Evolutionary conservation across 2,329 filamentous ascomycete species (phyloP), one percentile per base, ranked within the genome.

Genomic region (Nothophaeocryptopus gaeumannii): DNA sequence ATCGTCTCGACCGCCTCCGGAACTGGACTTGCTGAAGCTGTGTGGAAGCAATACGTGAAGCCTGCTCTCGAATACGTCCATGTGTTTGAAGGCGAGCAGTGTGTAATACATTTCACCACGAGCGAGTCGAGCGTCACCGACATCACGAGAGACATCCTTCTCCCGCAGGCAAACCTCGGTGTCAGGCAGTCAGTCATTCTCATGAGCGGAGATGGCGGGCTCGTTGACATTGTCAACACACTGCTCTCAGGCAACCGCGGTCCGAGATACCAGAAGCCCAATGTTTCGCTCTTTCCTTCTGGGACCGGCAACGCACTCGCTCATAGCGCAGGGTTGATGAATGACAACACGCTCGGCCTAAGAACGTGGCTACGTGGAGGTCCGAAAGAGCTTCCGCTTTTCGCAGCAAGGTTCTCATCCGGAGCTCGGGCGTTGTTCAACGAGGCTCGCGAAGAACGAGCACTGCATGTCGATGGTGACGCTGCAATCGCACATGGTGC

Each of bases 141-240:
- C 1, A 81, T 95, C 45, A 80, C 85, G 0, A 71, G 62, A 43
- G 59, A 65, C 34, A 62, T 68, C 15, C 71, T 84, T 54, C 68
- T 80, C 10, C 70, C 74, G 2, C 64, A 66, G 33, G 81, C 81
- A 11, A 75, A 74, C 49, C 47, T 69, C 44, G 74, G 74, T 1
- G 56, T 70, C 5, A 58, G 66, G 10, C 80, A 84, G 63, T 83
- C 84, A 0, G 76, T 96, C 20, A 71, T 96, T 29, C 78, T 97
- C 10, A 76, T 96, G 5, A 92, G 87, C 41, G 92, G 92, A 5
- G 92, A 97, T 67, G 92, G 92, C 11, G 92, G 90, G 5, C 70
- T 95, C 2, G 79, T 90, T 13, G 92, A 97, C 60, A 74, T 93
- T 1, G 75, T 96, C 51, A 95, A 96, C 64, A 80, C 79, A 2